Base-by-base conservation (phyloP, 257 asterid genomes). In the Cruciata laevipes region DNA sequence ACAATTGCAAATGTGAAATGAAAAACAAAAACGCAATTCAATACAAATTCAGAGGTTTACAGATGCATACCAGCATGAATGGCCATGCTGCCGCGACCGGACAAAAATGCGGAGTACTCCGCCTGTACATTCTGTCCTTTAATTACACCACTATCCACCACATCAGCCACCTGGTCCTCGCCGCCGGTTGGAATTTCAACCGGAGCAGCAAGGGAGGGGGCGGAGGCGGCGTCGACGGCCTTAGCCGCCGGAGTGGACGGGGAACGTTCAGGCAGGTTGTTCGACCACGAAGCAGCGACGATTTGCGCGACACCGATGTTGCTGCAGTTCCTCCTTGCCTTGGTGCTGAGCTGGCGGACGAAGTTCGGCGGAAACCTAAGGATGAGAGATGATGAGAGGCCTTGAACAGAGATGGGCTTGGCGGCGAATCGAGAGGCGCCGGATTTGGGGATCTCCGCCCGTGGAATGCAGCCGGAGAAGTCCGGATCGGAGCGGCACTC, bases 201-300 rank as follows among this genome's bases (percentile, higher is more conserved):
- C 76, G 89, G 78, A 49, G 88, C 82, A 9, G 69, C 37, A 51
- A 83, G 78, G 55, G 55, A 35, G 53, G 83, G 74, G 40, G 91
- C 87, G 40, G 89, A 69, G 0, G 80, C 81, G 0, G 80, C 81
- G 64, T 84, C 93, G 77, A 80, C 78, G 21, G 95, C 89, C 80
- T 80, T 81, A 68, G 87, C 92, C 83, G 84, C 85, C 85, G 89
- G 80, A 2, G 82, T 7, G 63, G 68, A 27, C 24, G 67, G 69
- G 65, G 82, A 65, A 33, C 70, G 73, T 16, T 40, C 66, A 57
- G 49, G 67, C 63, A 68, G 84, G 77, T 88, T 80, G 80, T 88
- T 84, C 0, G 99, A 82, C 99, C 99, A 93, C 49, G 96, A 86
- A 71, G 99, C 99, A 76, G 97, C 97, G 27, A 87, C 99, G 37